Percentiles rank a stretch among this genome's conserved stretches.
Conservation (phyloP, 2,329 filamentous ascomycete species). For the Talaromyces sp. region DNA sequence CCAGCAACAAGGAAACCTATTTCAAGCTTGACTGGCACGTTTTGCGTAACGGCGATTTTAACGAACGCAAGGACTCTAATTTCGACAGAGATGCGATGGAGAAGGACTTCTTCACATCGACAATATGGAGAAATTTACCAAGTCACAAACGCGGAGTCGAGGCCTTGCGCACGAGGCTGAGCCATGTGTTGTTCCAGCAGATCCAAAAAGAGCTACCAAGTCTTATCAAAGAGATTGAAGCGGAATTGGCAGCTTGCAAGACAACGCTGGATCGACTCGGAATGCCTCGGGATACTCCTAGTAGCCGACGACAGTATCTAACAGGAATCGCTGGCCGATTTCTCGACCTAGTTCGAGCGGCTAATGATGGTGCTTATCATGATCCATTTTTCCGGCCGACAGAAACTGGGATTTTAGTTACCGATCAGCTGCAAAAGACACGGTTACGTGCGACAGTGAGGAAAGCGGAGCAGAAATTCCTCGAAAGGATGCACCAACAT, state of each 20-base stretch:
- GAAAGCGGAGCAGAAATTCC: constrained; percentile 4
- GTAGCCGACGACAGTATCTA: constrained; percentile 12
- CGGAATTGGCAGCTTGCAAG: constrained; percentile 18
- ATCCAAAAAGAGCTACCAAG: constrained; percentile 24
- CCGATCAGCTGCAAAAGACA: neutral
- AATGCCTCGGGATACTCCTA: constrained; percentile 11
- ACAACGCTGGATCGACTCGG: constrained; percentile 16
- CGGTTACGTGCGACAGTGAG: constrained; percentile 15
- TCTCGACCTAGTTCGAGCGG: constrained; percentile 8
- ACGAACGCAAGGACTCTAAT: constrained; percentile 21
- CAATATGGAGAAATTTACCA: constrained; percentile 21
- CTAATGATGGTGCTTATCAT: constrained; percentile 6
- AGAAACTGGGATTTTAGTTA: neutral
- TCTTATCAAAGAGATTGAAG: constrained; percentile 20
- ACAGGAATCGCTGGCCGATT: constrained; percentile 5
- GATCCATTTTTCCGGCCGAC: constrained; percentile 14
- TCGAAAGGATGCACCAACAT: constrained; percentile 10
- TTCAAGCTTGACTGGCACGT: constrained; percentile 34
- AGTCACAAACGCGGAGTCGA: constrained; percentile 28
- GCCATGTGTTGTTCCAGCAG: constrained; percentile 30
- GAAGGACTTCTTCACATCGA: constrained; percentile 19
- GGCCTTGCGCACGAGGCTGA: constrained; percentile 28
- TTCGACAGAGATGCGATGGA: constrained; percentile 22
- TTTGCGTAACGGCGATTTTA: constrained; percentile 33
- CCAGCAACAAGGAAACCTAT: constrained; percentile 30